Conservation (phyloP, 2,329 filamentous ascomycete species). For the Fusarium robinianum region DNA sequence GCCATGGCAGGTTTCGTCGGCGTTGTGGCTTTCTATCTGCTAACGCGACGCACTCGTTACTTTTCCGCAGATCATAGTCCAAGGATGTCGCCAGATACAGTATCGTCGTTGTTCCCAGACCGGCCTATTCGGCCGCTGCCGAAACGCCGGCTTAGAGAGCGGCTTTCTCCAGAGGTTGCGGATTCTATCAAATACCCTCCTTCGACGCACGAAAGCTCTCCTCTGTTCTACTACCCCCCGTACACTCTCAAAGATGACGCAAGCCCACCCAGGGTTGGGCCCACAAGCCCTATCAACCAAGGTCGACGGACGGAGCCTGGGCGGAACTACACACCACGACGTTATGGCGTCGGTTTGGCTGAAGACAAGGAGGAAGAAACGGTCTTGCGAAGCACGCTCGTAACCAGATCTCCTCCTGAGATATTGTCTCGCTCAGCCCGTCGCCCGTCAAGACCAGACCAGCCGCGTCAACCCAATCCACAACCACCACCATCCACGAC, state of each 20-base stretch:
- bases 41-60: slow-evolving; percentile 33
- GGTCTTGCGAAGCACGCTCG: slow-evolving; percentile 43
- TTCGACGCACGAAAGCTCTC: slow-evolving; percentile 69
- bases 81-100: slow-evolving; percentile 72
- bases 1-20: slow-evolving; percentile 18
- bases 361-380: slow-evolving; percentile 67
- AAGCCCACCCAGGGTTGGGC: slow-evolving; percentile 23
- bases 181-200: slow-evolving; percentile 82
- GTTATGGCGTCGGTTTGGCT: slow-evolving; percentile 51
- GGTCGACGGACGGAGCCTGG: slow-evolving; percentile 31
- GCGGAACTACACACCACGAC: slow-evolving; percentile 34
- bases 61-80: slow-evolving; percentile 48
- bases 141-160: slow-evolving; percentile 83
- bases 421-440: slow-evolving; percentile 49
- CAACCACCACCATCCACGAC: slow-evolving; percentile 69
- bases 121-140: slow-evolving; percentile 92
- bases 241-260: slow-evolving; percentile 58
- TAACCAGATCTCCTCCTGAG: slow-evolving; percentile 54
- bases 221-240: slow-evolving; percentile 69
- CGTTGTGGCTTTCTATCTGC: slow-evolving; percentile 32
- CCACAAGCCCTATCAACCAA: slow-evolving; percentile 30
- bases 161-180: slow-evolving; percentile 82
- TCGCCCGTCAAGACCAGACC: slow-evolving; percentile 50
- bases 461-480: slow-evolving; percentile 50
- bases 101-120: slow-evolving; percentile 81